These are phyloP conservation scores for Grifola frondosa DNA, from an alignment of 1,284 basidiomycete species.

Conservation along the genomic window DNA sequence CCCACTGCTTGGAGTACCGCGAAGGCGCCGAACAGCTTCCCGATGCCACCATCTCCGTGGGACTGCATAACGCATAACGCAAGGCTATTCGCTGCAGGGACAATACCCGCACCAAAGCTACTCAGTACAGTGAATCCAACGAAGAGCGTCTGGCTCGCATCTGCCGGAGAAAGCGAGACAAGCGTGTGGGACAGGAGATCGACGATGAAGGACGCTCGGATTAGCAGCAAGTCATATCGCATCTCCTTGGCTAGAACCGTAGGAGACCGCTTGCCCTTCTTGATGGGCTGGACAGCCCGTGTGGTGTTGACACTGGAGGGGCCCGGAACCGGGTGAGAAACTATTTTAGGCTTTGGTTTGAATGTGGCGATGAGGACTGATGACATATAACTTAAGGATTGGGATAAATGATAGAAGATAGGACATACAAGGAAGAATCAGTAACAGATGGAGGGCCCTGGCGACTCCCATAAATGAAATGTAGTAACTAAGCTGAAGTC, in stretches of 20 bases:
- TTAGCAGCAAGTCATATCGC: slow-evolving; percentile 63
- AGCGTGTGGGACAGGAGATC: slow-evolving; percentile 66
- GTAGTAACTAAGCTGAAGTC: slow-evolving; percentile 62
- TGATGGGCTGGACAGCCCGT: slow-evolving; percentile 18
- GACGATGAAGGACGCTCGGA: slow-evolving; percentile 58
- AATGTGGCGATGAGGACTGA: slow-evolving; percentile 45
- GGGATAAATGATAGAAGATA: background rate
- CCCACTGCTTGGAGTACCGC: slow-evolving; percentile 65
- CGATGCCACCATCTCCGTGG: slow-evolving; percentile 38
- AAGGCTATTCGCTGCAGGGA: slow-evolving; percentile 69
- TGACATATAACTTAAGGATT: slow-evolving; percentile 12
- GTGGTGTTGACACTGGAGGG: slow-evolving; percentile 13
- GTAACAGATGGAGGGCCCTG: slow-evolving; percentile 52
- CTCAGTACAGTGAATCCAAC: slow-evolving; percentile 59
- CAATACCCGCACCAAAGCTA: slow-evolving; percentile 58
- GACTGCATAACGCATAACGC: slow-evolving; percentile 66
- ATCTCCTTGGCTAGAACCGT: slow-evolving; percentile 60
- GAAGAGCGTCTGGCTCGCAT: slow-evolving; percentile 36
- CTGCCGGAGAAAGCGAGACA: slow-evolving; percentile 49
- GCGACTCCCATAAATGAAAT: slow-evolving; percentile 52
- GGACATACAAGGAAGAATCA: slow-evolving; percentile 54
- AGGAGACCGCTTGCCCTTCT: slow-evolving; percentile 43
- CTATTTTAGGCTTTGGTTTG: slow-evolving; percentile 44
- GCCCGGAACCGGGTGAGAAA: too few relatives aligned
- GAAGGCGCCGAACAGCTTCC: slow-evolving; percentile 67